Evolutionary conservation across 176 grass and related monocot genomes (phyloP).

Genomic region (Alopecurus myosuroides): DNA sequence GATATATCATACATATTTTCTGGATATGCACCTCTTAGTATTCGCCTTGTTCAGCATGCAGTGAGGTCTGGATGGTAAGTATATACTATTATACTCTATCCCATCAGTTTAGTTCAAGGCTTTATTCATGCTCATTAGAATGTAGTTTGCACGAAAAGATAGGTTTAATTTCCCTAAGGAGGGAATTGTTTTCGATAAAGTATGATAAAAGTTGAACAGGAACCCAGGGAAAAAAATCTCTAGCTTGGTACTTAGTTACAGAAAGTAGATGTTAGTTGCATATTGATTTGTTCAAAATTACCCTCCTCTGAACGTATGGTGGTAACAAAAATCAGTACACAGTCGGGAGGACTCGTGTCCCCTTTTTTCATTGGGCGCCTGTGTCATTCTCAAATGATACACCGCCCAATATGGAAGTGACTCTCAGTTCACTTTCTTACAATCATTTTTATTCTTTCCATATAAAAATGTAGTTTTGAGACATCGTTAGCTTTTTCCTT

Average conservation of each 20-base stretch:
- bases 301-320: background rate
- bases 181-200: background rate
- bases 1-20: conserved; percentile 98
- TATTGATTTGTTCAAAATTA: background rate
- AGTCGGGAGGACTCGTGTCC: background rate
- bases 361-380: background rate
- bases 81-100: conserved; percentile 5
- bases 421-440: background rate
- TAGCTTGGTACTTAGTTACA: background rate
- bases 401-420: background rate
- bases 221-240: background rate
- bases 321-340: background rate
- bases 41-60: conserved; percentile 91
- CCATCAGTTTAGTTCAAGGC: background rate
- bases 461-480: background rate
- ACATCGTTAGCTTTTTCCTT: background rate
- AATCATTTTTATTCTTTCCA: background rate
- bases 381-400: background rate
- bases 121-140: background rate
- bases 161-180: background rate
- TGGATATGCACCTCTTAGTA: conserved; percentile 97
- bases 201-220: background rate
- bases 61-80: conserved; percentile 47
- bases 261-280: background rate
- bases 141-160: background rate